Evolutionary conservation across 352 stramenopile genomes (phyloP).

Genomic region (Pythium sp.): DNA sequence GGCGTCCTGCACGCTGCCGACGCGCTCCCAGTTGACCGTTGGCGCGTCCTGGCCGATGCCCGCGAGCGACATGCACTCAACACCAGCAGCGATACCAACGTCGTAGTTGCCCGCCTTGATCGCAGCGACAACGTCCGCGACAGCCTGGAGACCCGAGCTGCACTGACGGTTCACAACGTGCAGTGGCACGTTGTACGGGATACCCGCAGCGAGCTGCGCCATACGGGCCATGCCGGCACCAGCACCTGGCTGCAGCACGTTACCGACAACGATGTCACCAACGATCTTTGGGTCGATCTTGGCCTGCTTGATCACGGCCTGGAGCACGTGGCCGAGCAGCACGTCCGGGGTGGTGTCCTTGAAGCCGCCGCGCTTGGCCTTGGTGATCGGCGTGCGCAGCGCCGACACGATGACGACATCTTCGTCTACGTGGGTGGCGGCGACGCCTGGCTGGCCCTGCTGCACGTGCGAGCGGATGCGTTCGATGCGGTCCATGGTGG

Average conservation of each 20-base stretch:
- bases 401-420: slow-evolving; percentile 86
- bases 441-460: slow-evolving; percentile 22
- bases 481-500: slow-evolving; percentile 67
- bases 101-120: slow-evolving; percentile 88
- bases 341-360: slow-evolving; percentile 92
- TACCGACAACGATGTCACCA: slow-evolving; percentile 82
- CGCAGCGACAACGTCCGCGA: slow-evolving; percentile 63
- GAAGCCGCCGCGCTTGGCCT: slow-evolving; percentile 85
- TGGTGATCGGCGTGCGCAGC: slow-evolving; percentile 84
- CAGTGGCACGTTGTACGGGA: slow-evolving; percentile 75
- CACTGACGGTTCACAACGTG: slow-evolving; percentile 87
- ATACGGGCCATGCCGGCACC: slow-evolving; percentile 79
- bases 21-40: slow-evolving; percentile 58
- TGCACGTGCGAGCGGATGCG: slow-evolving; percentile 70
- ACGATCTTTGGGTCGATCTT: slow-evolving; percentile 78
- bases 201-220: slow-evolving; percentile 70
- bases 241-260: slow-evolving; percentile 81
- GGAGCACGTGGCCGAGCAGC: slow-evolving; percentile 82
- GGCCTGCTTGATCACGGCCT: slow-evolving; percentile 77
- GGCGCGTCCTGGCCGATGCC: slow-evolving; percentile 47
- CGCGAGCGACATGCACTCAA: slow-evolving; percentile 86
- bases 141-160: slow-evolving; percentile 82
- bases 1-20: slow-evolving; percentile 54
- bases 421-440: slow-evolving; percentile 36
- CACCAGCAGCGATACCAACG: slow-evolving; percentile 79